Evolutionary conservation across 345 rosid genomes (phyloP).

Genomic region (Xanthoceras sorbifolium): DNA sequence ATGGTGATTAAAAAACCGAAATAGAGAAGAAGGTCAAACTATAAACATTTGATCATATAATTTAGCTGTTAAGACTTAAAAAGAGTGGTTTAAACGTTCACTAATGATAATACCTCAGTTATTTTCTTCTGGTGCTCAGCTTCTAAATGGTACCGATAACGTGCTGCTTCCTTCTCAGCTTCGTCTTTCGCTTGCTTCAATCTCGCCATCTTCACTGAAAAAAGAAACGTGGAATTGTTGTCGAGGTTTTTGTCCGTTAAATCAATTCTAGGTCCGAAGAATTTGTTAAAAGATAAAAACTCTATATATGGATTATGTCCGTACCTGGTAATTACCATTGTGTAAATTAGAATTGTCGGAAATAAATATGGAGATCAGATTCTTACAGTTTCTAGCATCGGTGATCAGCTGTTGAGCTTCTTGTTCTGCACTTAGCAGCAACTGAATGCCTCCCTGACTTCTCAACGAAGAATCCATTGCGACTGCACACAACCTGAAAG

Average conservation of each 20-base stretch:
- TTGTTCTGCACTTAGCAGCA: conserved; percentile 53
- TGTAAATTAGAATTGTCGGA: not conserved
- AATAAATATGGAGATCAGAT: not conserved
- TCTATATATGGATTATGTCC: too few species aligned
- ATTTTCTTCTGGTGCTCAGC: conserved; percentile 38
- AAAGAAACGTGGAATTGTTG: not conserved
- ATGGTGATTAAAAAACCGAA: not conserved
- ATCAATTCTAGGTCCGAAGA: not conserved
- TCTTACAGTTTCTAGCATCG: conserved; percentile 47
- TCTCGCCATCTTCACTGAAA: conserved; percentile 41
- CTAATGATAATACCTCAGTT: conserved; percentile 33
- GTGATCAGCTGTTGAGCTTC: conserved; percentile 58
- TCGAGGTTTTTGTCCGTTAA: not conserved
- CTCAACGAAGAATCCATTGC: conserved; percentile 47
- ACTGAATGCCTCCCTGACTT: conserved; percentile 64
- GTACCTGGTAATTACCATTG: not conserved
- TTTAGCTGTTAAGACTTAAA: not conserved
- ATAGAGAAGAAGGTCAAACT: not conserved
- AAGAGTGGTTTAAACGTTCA: not conserved
- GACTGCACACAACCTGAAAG: not conserved
- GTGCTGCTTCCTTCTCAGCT: conserved; percentile 46
- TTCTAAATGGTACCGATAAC: conserved; percentile 41
- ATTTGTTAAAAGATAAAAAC: not conserved
- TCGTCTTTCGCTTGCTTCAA: conserved; percentile 62
- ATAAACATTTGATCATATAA: too few species aligned